These are phyloP conservation scores for Fusarium oligoseptatum DNA, from an alignment of 2,329 filamentous ascomycete genomes.

Conservation along the genomic window DNA sequence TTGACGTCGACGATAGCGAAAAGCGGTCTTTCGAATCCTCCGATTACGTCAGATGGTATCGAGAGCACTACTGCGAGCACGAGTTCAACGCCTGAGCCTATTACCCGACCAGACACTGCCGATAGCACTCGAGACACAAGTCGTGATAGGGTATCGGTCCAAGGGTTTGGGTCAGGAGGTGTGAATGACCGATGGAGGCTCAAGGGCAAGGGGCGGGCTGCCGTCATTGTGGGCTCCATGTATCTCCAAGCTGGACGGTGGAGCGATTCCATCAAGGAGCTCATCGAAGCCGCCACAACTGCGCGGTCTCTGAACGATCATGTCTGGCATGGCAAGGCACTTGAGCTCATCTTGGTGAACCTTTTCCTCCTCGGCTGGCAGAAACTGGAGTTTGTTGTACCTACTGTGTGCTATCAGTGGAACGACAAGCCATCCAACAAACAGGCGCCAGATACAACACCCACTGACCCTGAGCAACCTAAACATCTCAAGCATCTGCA, in stretches of 20 bases:
- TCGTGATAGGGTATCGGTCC: slow-evolving; percentile 71
- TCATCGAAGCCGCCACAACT: slow-evolving; percentile 82
- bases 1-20: slow-evolving; percentile 66
- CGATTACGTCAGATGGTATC: slow-evolving; percentile 64
- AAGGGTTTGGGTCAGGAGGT: slow-evolving; percentile 79
- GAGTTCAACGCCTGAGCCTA: slow-evolving; percentile 58
- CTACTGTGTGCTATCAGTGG: slow-evolving; percentile 65
- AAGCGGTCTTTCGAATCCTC: slow-evolving; percentile 62
- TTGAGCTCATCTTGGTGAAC: slow-evolving; percentile 88
- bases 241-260: slow-evolving; percentile 92
- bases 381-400: slow-evolving; percentile 85
- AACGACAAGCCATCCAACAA: slow-evolving; percentile 61
- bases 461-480: slow-evolving; percentile 60
- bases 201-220: slow-evolving; percentile 83
- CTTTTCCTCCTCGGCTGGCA: slow-evolving; percentile 88
- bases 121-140: slow-evolving; percentile 64
- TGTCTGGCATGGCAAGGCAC: slow-evolving; percentile 95
- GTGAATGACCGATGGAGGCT: slow-evolving; percentile 82
- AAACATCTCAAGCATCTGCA: slow-evolving; percentile 68
- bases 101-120: slow-evolving; percentile 54
- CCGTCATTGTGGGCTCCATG: slow-evolving; percentile 84
- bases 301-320: slow-evolving; percentile 88
- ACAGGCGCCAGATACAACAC: slow-evolving; percentile 42
- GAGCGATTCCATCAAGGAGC: slow-evolving; percentile 87
- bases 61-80: slow-evolving; percentile 52